These are phyloP conservation scores for Sphagnum magellanicum DNA, from an alignment of 228 moss, liverwort and hornwort genomes.

Conservation along the genomic window DNA sequence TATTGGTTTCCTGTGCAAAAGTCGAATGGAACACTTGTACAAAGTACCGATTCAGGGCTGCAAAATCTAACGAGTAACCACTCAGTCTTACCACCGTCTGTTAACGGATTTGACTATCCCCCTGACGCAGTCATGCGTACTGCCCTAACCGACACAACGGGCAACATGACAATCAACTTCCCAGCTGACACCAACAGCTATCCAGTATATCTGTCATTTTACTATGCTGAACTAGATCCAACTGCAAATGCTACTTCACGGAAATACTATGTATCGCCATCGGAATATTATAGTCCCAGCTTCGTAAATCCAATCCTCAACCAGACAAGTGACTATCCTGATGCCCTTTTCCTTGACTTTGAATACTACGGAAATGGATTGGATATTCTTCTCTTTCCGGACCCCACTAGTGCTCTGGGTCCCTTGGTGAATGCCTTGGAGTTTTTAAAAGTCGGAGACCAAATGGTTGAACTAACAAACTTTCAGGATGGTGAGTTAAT, in stretches of 20 bases:
- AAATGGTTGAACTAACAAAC: neutral
- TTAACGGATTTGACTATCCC: neutral
- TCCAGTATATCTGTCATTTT: neutral
- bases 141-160: slow-evolving; percentile 18
- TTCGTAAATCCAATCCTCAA: slow-evolving; percentile 8
- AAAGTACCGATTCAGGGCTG: neutral
- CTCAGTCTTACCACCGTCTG: rapidly evolving
- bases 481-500: slow-evolving; percentile 5
- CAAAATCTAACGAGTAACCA: rapidly evolving
- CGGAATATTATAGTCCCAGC: rapidly evolving
- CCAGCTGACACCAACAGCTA: neutral
- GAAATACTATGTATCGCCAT: neutral
- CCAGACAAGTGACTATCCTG: neutral
- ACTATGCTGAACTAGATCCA: slow-evolving; percentile 26
- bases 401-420: slow-evolving; percentile 10
- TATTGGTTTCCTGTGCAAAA: slow-evolving; percentile 21
- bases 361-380: neutral
- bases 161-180: slow-evolving; percentile 8
- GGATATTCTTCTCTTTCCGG: slow-evolving; percentile 17
- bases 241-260: slow-evolving; percentile 2
- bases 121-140: slow-evolving; percentile 22
- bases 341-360: too few species aligned
- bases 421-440: slow-evolving; percentile 13
- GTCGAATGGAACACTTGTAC: neutral
- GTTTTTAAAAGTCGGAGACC: neutral